phyloP scores from a whole-genome alignment of 2,329 filamentous ascomycete species.

The Xylaria sp. region DNA sequence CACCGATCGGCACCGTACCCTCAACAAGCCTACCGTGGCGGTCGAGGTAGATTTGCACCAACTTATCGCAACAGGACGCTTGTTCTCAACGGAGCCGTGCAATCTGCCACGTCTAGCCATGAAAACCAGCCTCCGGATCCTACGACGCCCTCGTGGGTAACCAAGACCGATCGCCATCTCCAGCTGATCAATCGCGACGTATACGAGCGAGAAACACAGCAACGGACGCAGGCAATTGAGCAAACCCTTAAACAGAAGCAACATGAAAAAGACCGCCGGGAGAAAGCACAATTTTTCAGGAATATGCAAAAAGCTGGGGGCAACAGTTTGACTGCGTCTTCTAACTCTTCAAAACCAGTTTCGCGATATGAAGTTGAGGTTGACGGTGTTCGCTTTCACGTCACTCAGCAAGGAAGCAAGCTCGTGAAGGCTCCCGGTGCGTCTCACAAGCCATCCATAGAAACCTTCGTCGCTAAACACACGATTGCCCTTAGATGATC shows the following conservation, averaged over 20 bases:
- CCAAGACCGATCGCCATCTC: conserved; percentile 75
- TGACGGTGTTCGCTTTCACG: conserved; percentile 74
- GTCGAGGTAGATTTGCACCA: conserved; percentile 34
- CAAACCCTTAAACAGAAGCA: conserved; percentile 67
- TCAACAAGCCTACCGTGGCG: conserved; percentile 34
- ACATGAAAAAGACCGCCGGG: conserved; percentile 57
- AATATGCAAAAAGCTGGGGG: conserved; percentile 49
- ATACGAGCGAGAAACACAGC: conserved; percentile 75
- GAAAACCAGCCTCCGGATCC: conserved; percentile 44
- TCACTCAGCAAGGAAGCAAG: conserved; percentile 81
- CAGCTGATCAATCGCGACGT: conserved; percentile 83
- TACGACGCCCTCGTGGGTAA: conserved; percentile 64
- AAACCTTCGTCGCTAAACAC: conserved; percentile 29
- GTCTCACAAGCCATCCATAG: conserved; percentile 34
- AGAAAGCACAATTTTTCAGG: conserved; percentile 61
- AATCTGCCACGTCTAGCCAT: conserved; percentile 34
- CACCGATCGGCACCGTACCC: conserved; percentile 40
- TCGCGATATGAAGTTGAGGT: conserved; percentile 67
- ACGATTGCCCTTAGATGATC: conserved; percentile 53
- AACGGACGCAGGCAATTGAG: conserved; percentile 72
- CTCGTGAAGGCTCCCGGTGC: conserved; percentile 75
- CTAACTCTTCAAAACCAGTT: conserved; percentile 42
- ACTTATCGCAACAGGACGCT: conserved; percentile 42
- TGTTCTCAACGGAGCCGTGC: conserved; percentile 40
- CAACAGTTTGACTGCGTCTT: conserved; percentile 28